A percentile compares a stretch with the other conserved stretches of the same genome.
Evolutionary conservation across 2,329 filamentous ascomycete genomes (phyloP).

Genomic region (Calonectria ilicicola): DNA sequence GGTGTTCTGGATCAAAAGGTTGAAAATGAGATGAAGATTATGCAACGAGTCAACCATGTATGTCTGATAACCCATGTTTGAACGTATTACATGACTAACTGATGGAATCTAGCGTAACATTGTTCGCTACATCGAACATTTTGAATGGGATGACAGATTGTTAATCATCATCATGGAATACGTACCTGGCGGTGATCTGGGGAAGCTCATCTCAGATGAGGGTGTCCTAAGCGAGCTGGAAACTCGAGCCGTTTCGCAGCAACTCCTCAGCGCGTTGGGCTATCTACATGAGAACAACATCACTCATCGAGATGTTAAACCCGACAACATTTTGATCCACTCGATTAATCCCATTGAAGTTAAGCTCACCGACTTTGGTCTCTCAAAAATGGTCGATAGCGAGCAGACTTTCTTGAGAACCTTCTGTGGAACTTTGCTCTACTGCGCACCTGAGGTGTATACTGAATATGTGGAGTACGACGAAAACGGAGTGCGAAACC

Average conservation of each 20-base stretch:
- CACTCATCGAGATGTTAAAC: constrained; percentile 98
- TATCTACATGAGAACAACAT: constrained; percentile 92
- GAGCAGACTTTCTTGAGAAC: constrained; percentile 94
- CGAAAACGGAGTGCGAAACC: constrained; percentile 73
- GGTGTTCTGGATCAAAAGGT: constrained; percentile 90
- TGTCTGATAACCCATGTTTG: constrained; percentile 47
- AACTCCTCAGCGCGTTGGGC: constrained; percentile 83
- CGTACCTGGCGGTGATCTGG: constrained; percentile 84
- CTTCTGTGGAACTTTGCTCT: constrained; percentile 94
- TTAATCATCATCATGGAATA: constrained; percentile 99
- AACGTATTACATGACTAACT: constrained; percentile 19
- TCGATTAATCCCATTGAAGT: constrained; percentile 80
- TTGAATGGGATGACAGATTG: constrained; percentile 83
- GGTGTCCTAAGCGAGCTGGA: constrained; percentile 74
- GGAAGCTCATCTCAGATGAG: constrained; percentile 73
- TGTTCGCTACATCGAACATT: constrained; percentile 89
- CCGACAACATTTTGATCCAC: constrained; percentile 93
- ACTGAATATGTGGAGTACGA: constrained; percentile 78
- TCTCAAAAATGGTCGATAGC: constrained; percentile 93
- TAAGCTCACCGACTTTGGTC: constrained; percentile 95
- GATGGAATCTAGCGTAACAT: constrained; percentile 75
- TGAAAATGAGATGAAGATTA: constrained; percentile 97
- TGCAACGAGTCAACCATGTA: constrained; percentile 87
- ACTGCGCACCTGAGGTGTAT: constrained; percentile 97
- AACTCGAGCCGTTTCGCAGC: constrained; percentile 78